Percentiles rank a stretch among this genome's conserved stretches.
Conservation (phyloP, 768 basidiomycete species). For the Pleurotus tuoliensis region DNA sequence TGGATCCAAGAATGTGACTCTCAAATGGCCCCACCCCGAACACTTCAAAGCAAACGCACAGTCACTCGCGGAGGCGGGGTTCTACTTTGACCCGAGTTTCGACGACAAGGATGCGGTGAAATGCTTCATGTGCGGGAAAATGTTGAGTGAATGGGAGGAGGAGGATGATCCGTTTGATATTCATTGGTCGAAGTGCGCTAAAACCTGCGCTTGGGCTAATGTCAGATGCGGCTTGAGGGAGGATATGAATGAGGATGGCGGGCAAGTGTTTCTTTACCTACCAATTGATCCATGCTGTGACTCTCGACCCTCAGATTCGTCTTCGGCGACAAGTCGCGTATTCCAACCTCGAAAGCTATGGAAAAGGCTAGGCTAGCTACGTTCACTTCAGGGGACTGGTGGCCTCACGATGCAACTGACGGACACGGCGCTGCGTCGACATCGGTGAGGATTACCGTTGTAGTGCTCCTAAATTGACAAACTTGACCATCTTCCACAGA, state of each 20-base stretch:
- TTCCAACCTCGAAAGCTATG: conserved; percentile 67
- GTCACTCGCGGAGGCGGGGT: conserved; percentile 83
- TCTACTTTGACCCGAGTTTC: conserved; percentile 72
- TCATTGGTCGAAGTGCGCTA: conserved; percentile 67
- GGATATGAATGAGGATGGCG: conserved; percentile 54
- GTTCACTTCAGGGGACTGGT: conserved; percentile 49
- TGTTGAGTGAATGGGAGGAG: conserved; percentile 80
- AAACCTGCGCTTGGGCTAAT: conserved; percentile 74
- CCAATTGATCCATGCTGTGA: no score
- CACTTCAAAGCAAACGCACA: conserved; percentile 66
- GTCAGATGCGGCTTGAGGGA: conserved; percentile 65
- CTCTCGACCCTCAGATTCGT: conserved; percentile 41
- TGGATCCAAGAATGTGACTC: conserved; percentile 15
- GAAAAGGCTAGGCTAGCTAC: conserved; percentile 71
- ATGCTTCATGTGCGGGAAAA: conserved; percentile 83
- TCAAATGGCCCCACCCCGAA: conserved; percentile 80
- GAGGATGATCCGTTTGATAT: conserved; percentile 85
- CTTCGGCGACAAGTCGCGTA: conserved; percentile 53
- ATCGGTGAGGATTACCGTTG: conserved; percentile 40
- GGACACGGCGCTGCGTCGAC: conserved; percentile 69
- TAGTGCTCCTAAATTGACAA: no score
- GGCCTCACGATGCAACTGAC: conserved; percentile 64
- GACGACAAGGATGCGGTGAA: conserved; percentile 71
- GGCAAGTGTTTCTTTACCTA: conserved; percentile 33
- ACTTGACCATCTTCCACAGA: conserved; percentile 36